Conservation (phyloP, 1,284 basidiomycete species). For the Xerocomus cyaneibrunnescens region DNA sequence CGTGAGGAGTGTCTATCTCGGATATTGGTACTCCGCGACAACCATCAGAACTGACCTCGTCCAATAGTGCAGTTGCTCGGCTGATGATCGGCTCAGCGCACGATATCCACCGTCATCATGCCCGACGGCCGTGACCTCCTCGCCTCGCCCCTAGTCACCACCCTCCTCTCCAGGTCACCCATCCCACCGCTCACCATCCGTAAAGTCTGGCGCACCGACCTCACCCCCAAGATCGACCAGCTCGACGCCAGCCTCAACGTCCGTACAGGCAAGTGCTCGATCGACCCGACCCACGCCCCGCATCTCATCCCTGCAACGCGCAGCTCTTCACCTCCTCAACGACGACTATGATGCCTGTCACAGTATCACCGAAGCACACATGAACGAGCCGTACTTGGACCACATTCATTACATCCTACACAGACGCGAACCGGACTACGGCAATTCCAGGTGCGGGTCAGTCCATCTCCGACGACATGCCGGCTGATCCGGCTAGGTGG, state of each 20-base stretch:
- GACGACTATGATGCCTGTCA: constrained; percentile 32
- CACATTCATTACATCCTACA: constrained; percentile 30
- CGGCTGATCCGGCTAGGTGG: constrained; percentile 14
- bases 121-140: too few species aligned
- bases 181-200: constrained; percentile 18
- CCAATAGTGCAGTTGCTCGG: too few species aligned
- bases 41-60: too few species aligned
- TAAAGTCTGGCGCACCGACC: constrained; percentile 20
- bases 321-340: constrained; percentile 33
- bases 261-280: constrained; percentile 13
- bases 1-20: too few species aligned
- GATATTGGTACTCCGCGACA: too few species aligned
- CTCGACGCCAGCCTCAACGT: constrained; percentile 20
- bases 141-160: constrained; percentile 16
- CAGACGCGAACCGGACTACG: constrained; percentile 31
- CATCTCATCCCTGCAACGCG: neutral
- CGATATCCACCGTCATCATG: neutral
- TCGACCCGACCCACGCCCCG: neutral
- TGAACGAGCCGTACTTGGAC: constrained; percentile 28
- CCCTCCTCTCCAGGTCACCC: constrained; percentile 19
- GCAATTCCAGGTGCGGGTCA: constrained; percentile 20
- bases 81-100: neutral
- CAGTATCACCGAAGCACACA: constrained; percentile 26
- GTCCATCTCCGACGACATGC: neutral
- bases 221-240: constrained; percentile 25